phyloP scores from a whole-genome alignment of 2,329 filamentous ascomycete genomes.

The Trichoderma brevicompactum region DNA sequence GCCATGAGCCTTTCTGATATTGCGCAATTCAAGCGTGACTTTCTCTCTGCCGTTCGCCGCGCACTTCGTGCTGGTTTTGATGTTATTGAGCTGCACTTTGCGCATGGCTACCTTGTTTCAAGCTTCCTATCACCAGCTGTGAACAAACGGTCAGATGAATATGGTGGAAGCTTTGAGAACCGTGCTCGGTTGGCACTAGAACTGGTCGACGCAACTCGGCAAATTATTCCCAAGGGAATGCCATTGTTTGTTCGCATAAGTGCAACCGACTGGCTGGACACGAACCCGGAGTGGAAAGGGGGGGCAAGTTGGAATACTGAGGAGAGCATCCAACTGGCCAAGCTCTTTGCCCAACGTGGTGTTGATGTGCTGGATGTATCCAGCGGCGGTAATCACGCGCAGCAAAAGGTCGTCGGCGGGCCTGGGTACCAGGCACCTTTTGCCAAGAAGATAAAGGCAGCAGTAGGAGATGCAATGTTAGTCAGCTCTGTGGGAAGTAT shows the following conservation, averaged over 20 bases:
- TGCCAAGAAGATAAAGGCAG: slow-evolving; percentile 71
- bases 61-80: slow-evolving; percentile 68
- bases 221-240: slow-evolving; percentile 66
- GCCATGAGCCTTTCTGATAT: slow-evolving; percentile 70
- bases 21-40: slow-evolving; percentile 63
- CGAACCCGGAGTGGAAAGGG: slow-evolving; percentile 57
- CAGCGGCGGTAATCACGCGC: slow-evolving; percentile 65
- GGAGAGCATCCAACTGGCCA: slow-evolving; percentile 66
- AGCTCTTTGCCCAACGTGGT: slow-evolving; percentile 65
- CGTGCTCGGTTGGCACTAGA: slow-evolving; percentile 70
- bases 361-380: slow-evolving; percentile 78
- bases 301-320: slow-evolving; percentile 64
- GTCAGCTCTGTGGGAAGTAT: slow-evolving; percentile 57
- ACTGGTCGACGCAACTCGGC: slow-evolving; percentile 64
- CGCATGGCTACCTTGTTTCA: slow-evolving; percentile 77
- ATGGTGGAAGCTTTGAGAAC: slow-evolving; percentile 74
- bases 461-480: slow-evolving; percentile 62
- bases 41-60: slow-evolving; percentile 56
- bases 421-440: slow-evolving; percentile 74
- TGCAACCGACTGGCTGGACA: slow-evolving; percentile 77
- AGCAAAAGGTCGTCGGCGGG: slow-evolving; percentile 54
- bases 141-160: slow-evolving; percentile 71
- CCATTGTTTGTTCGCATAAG: slow-evolving; percentile 75
- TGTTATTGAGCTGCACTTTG: slow-evolving; percentile 71
- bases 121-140: slow-evolving; percentile 68